These are phyloP conservation scores for Populus tomentosa DNA, from an alignment of 441 rosid genomes.

Conservation along the genomic window DNA sequence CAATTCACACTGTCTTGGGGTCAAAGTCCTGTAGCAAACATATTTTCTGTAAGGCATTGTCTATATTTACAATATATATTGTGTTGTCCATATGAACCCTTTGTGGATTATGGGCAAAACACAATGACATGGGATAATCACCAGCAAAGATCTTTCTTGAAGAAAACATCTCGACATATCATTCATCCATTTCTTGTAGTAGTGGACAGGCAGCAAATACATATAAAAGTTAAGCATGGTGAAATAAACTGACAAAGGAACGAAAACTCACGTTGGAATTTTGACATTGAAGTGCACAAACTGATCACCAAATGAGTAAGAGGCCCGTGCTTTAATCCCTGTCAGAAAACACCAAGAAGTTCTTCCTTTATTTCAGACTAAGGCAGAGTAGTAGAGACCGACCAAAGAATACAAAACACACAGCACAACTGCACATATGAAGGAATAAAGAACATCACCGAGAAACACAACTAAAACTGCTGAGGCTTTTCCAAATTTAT, in stretches of 20 bases:
- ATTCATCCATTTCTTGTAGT: neutral
- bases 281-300: slow-evolving; percentile 84
- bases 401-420: neutral
- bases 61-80: neutral
- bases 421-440: neutral
- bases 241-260: neutral
- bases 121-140: neutral
- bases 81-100: neutral
- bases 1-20: slow-evolving; percentile 82
- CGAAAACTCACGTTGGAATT: slow-evolving; percentile 65
- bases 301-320: slow-evolving; percentile 71
- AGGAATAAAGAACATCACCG: neutral
- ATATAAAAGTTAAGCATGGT: neutral
- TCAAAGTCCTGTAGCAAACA: slow-evolving; percentile 51
- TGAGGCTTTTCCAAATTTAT: neutral
- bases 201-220: neutral
- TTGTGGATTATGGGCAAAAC: neutral
- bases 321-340: slow-evolving; percentile 76
- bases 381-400: neutral
- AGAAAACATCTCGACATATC: neutral
- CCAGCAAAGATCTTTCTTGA: neutral
- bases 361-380: neutral
- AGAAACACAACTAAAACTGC: neutral
- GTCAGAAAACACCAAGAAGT: slow-evolving; percentile 8
- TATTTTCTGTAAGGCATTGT: neutral